These are phyloP conservation scores for Lycium ferocissimum DNA, from an alignment of 257 asterid genomes.

Conservation along the genomic window DNA sequence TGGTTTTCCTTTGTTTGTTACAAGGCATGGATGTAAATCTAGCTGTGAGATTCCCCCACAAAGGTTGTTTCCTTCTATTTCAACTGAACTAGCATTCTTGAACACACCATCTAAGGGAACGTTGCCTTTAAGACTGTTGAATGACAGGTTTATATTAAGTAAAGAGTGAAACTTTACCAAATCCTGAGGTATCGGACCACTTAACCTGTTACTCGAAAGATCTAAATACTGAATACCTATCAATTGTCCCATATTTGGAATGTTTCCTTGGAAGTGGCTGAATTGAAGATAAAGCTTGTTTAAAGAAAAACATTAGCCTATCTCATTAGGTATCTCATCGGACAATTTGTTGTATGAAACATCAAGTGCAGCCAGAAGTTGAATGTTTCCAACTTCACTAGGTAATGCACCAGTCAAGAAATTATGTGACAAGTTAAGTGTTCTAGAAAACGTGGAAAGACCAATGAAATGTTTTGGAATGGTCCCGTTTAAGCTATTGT, in stretches of 20 bases:
- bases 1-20: constrained; percentile 24
- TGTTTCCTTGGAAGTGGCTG: constrained; percentile 41
- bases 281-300: constrained; percentile 28
- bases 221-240: constrained; percentile 43
- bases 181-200: constrained; percentile 43
- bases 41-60: constrained; percentile 50
- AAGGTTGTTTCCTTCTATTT: constrained; percentile 45
- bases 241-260: constrained; percentile 41
- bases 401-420: constrained; percentile 48
- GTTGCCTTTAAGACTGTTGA: constrained; percentile 52
- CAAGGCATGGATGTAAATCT: constrained; percentile 42
- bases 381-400: constrained; percentile 45
- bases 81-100: constrained; percentile 32
- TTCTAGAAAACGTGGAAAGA: constrained; percentile 36
- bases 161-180: constrained; percentile 42
- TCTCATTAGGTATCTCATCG: constrained; percentile 43
- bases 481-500: constrained; percentile 50
- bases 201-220: constrained; percentile 47
- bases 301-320: constrained; percentile 41
- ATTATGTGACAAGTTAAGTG: constrained; percentile 45
- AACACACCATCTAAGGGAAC: constrained; percentile 48
- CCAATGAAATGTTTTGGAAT: constrained; percentile 47
- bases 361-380: constrained; percentile 46
- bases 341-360: constrained; percentile 49
- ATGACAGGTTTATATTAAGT: constrained; percentile 46